Base-by-base conservation (phyloP, 768 basidiomycete species). In the Termitomyces sp. region DNA sequence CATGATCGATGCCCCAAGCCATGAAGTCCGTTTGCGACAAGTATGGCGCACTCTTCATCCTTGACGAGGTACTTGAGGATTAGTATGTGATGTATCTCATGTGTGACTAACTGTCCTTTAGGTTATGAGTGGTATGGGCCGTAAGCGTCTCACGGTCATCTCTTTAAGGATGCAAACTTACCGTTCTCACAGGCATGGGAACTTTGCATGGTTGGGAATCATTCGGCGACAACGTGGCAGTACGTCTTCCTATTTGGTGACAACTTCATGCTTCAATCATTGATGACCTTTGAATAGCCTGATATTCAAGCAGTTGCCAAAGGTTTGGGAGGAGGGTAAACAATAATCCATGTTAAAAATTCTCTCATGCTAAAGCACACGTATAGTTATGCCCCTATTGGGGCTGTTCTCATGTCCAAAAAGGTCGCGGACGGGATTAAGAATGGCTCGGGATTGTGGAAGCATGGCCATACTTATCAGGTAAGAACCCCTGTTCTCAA, bases 251-350 rank as follows among this genome's bases (percentile, higher is more conserved):
- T 18, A 18, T 64, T 20, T 53, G 53, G 42, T 8, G 12, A 39
- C 16, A 22, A 57, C 22, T 31, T 27, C 3, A 27, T 32, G 56
- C 22, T 31, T 27, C 3, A 27, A 26, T 22, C 16, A 18, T 24
- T 27, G 12, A 39, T 5, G 16, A 10, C 20, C 18, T 34, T 51
- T 16, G 56, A 47, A 55, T 32, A 53, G 36, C 18, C 94, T 41
- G 93, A 95, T 71, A 77, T 95, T 31, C 92, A 95, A 71, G 89
- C 90, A 7, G 79, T 94, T 31, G 94, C 92, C 1, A 95, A 96
- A 69, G 92, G 93, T 14, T 81, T 95, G 7, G 92, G 91, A 48
- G 93, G 92, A 71, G 93, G 93, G 85, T 91, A 68, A 63, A 80
- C 37, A 41, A 18, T 32, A 29, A 16, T 55, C 5, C 37, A 42